Base-by-base conservation (phyloP, 108 stramenopile genomes). In the Seminavis robusta region DNA sequence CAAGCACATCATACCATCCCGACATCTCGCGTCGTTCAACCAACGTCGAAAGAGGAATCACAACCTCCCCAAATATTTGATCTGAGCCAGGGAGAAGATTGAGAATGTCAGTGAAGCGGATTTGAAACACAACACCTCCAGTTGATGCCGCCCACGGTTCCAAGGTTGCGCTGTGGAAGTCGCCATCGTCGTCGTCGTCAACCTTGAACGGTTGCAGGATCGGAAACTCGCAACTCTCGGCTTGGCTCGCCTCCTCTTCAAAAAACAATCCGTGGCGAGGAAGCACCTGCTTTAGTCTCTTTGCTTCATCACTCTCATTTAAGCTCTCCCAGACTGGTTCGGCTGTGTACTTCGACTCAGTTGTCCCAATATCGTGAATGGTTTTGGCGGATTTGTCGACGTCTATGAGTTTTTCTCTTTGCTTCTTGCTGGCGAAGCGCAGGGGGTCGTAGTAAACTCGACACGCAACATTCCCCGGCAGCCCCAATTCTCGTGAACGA, bases 1-100 rank as follows among this genome's bases (percentile, higher is more conserved):
- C 70, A 11, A 71, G 44, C 2, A 88, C 72, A 42, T 84, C 63
- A 50, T 86, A 89, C 88, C 88, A 93, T 3, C 88, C 91, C 21
- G 67, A 57, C 6, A 88, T 67, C 44, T 73, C 74, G 19, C 80
- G 65, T 9, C 65, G 61, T 11, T 48, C 60, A 6, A 67, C 65
- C 30, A 93, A 67, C 26, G 73, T 63, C 19, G 81, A 50, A n/a
- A 93, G 33, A 25, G 91, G 88, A 46, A 89, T 42, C 7, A 70
- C 75, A 36, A 93, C 86, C 53, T 89, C 85, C 1, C 91, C 91
- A 25, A 88, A 20, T 4, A 80, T 61, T 47, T 77, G 65, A 30
- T 89, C 88, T 52, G 84, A 84, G 13, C 68, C 74, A 15, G 71
- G 70, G 30, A 87, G 43, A 37, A 56, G 56, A 64, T 70, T 76